Percentiles rank a stretch among this genome's conserved stretches.
phyloP scores from a whole-genome alignment of 1,139 yeast species.

The Sugiyamaella castrensis region DNA sequence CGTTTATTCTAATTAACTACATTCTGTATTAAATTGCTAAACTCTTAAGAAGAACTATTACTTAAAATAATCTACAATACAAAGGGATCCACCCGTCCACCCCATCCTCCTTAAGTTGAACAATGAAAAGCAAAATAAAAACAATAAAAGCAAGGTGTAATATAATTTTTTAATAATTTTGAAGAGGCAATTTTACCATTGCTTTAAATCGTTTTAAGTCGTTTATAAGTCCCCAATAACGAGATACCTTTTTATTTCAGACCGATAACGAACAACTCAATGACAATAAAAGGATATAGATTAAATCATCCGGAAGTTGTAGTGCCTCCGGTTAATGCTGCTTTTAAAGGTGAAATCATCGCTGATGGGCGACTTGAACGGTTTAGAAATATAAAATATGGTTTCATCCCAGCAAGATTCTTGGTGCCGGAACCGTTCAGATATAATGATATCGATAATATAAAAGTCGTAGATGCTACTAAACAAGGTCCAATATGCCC shows the following conservation, averaged over 20 bases:
- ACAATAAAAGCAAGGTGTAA: no score
- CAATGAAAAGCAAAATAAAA: no score
- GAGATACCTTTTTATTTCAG: background rate
- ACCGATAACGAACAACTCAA: background rate
- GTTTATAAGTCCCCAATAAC: no score
- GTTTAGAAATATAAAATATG: constrained; percentile 19
- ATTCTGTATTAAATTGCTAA: no score
- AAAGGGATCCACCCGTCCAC: no score
- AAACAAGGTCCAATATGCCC: constrained; percentile 32
- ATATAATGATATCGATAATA: background rate
- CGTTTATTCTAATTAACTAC: no score
- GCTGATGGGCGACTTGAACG: constrained; percentile 12
- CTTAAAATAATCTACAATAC: no score
- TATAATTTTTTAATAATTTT: no score
- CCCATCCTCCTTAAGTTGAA: no score
- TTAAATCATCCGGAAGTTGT: constrained; percentile 5
- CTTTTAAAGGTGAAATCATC: constrained; percentile 11
- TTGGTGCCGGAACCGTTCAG: constrained; percentile 11
- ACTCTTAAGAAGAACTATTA: no score
- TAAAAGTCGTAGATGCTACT: constrained; percentile 19
- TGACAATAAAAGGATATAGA: background rate
- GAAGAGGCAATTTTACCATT: no score
- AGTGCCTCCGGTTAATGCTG: constrained; percentile 19
- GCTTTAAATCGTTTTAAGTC: no score
- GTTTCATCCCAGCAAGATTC: constrained; percentile 14